Conservation (phyloP, 192 early-diverging fungal species). For the Linnemannia elongata region DNA sequence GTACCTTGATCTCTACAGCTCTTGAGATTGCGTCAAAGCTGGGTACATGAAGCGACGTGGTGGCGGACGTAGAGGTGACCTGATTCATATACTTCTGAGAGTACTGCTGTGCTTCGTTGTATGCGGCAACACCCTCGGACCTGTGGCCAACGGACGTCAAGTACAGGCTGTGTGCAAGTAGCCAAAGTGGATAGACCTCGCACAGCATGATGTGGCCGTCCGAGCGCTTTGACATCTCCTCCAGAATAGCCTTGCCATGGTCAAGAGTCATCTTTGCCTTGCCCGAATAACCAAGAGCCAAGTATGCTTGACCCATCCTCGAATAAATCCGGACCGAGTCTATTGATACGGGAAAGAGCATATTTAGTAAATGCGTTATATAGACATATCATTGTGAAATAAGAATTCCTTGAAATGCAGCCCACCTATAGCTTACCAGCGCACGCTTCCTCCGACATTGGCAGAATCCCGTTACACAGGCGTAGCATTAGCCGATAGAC, state of each 20-base stretch:
- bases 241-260: conserved; percentile 60
- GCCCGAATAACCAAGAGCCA: conserved; percentile 80
- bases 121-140: conserved; percentile 62
- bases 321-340: conserved; percentile 62
- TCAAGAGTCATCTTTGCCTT: conserved; percentile 72
- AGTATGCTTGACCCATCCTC: conserved; percentile 69
- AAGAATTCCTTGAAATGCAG: too few relatives aligned
- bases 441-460: conserved; percentile 27
- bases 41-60: not conserved
- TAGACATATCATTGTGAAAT: too few relatives aligned
- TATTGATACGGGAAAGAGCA: conserved; percentile 31
- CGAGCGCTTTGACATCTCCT: conserved; percentile 15
- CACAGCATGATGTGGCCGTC: not conserved
- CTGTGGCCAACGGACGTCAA: conserved; percentile 68
- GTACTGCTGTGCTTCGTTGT: conserved; percentile 32
- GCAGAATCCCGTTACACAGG: conserved; percentile 66
- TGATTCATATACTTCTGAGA: not conserved
- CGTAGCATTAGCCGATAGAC: conserved; percentile 68
- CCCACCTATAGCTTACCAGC: conserved; percentile 37
- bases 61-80: not conserved
- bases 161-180: conserved; percentile 72
- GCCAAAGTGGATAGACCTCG: conserved; percentile 58
- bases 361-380: not conserved
- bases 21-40: conserved; percentile 8
- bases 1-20: conserved; percentile 24